These are phyloP conservation scores for Microbotryum silenes-acaulis DNA, from an alignment of 1,284 basidiomycete genomes.

Conservation along the genomic window DNA sequence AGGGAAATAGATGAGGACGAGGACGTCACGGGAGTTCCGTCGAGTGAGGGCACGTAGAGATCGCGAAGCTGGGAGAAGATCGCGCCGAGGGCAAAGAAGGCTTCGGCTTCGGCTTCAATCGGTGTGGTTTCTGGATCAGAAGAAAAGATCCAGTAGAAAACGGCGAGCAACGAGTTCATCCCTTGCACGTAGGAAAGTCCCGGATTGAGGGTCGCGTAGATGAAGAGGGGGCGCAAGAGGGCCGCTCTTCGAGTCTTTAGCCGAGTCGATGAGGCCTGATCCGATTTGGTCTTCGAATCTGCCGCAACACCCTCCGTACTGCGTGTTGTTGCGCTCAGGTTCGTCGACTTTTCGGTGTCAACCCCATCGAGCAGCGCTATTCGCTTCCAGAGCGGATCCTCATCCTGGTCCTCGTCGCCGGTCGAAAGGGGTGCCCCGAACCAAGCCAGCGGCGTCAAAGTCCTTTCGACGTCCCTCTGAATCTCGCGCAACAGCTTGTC, in stretches of 20 bases:
- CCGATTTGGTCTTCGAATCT: not conserved
- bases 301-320: not conserved
- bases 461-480: constrained; percentile 25
- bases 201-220: constrained; percentile 29
- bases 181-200: constrained; percentile 31
- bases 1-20: not conserved
- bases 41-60: constrained; percentile 22
- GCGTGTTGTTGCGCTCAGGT: not conserved
- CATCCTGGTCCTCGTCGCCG: not conserved
- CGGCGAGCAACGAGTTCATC: constrained; percentile 17
- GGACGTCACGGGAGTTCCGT: not conserved
- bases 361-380: constrained; percentile 8
- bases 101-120: constrained; percentile 14
- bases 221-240: constrained; percentile 27
- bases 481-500: constrained; percentile 27
- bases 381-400: constrained; percentile 13
- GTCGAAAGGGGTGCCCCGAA: constrained; percentile 5
- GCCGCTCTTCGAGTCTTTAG: constrained; percentile 10
- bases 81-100: constrained; percentile 27
- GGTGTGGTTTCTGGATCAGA: not conserved
- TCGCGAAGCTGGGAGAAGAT: constrained; percentile 27
- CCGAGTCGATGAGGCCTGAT: not conserved
- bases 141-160: constrained; percentile 7
- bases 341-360: not conserved
- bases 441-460: constrained; percentile 23